Percentiles rank a stretch among this genome's conserved stretches.
Conservation (phyloP, 495 filamentous ascomycete genomes). For the Bombardia bombarda region DNA sequence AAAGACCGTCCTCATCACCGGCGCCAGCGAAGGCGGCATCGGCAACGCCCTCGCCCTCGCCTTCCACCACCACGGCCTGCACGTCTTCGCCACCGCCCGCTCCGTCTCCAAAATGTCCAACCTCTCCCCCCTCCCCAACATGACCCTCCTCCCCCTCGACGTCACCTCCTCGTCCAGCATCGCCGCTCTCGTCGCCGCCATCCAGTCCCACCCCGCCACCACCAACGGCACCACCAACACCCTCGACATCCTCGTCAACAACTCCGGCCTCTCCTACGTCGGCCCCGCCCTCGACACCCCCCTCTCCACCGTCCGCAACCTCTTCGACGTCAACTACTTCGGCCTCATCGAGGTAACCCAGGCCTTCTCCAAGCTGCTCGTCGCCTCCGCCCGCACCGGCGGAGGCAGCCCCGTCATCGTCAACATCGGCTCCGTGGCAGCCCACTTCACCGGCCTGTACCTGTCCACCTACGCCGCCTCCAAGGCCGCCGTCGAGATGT, state of each 20-base stretch:
- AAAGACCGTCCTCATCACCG: conserved; percentile 20
- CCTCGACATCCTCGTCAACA: conserved; percentile 36
- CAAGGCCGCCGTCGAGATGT: conserved; percentile 37
- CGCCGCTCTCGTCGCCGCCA: conserved; percentile 9
- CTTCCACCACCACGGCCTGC: conserved; percentile 30
- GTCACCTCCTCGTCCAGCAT: conserved; percentile 11
- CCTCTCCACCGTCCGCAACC: conserved; percentile 21
- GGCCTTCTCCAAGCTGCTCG: conserved; percentile 39
- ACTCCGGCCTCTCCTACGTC: conserved; percentile 23
- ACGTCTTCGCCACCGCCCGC: conserved; percentile 34
- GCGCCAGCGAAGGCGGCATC: conserved; percentile 36
- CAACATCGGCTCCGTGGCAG: conserved; percentile 39
- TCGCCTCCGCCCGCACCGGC: conserved; percentile 36
- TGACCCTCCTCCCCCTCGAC: conserved; percentile 20
- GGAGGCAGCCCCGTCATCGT: no score
- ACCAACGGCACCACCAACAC: neutral
- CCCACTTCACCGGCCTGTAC: conserved; percentile 30
- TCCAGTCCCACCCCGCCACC: conserved; percentile 19
- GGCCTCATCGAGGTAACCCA: conserved; percentile 35
- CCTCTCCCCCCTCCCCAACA: conserved; percentile 11
- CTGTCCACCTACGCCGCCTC: conserved; percentile 35
- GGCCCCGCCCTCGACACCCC: conserved; percentile 28
- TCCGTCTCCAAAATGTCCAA: conserved; percentile 8
- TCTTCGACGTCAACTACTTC: conserved; percentile 37
- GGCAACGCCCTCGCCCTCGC: conserved; percentile 28